Evolutionary conservation across 1,139 yeast species (phyloP).

Genomic region (Taphrina wiesneri): DNA sequence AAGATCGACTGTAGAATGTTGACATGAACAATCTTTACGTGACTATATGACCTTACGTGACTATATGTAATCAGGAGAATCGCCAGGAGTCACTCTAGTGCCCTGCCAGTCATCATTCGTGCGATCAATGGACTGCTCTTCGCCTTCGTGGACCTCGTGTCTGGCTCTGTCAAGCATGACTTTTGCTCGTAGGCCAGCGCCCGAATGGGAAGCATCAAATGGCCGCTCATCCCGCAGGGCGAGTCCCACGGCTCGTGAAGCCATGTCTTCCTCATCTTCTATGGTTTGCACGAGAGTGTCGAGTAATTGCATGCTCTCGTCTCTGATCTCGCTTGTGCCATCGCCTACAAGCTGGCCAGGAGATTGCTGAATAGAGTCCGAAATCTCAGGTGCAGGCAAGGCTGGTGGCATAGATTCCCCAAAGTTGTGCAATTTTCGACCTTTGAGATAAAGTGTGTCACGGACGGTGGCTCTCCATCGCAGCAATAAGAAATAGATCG

Average conservation of each 20-base stretch:
- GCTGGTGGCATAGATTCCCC: slow-evolving; percentile 9
- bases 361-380: background rate
- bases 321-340: background rate
- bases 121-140: background rate
- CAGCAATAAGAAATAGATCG: background rate
- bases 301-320: background rate
- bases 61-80: no score
- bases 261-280: background rate
- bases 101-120: background rate
- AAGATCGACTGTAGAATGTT: no score
- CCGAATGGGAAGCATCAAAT: background rate
- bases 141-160: background rate
- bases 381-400: background rate
- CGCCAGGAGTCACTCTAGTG: background rate
- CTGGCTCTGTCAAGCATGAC: slow-evolving; percentile 2
- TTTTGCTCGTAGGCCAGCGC: slow-evolving; percentile 1
- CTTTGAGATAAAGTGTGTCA: slow-evolving; percentile 25
- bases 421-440: slow-evolving; percentile 23
- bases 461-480: slow-evolving; percentile 19
- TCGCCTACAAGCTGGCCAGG: background rate
- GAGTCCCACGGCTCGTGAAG: background rate
- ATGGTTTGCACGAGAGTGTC: background rate
- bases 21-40: no score
- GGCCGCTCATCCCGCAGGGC: background rate
- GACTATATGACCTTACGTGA: no score